These are phyloP conservation scores for Monosporascus sp. DNA, from an alignment of 2,329 filamentous ascomycete genomes.

Conservation along the genomic window DNA sequence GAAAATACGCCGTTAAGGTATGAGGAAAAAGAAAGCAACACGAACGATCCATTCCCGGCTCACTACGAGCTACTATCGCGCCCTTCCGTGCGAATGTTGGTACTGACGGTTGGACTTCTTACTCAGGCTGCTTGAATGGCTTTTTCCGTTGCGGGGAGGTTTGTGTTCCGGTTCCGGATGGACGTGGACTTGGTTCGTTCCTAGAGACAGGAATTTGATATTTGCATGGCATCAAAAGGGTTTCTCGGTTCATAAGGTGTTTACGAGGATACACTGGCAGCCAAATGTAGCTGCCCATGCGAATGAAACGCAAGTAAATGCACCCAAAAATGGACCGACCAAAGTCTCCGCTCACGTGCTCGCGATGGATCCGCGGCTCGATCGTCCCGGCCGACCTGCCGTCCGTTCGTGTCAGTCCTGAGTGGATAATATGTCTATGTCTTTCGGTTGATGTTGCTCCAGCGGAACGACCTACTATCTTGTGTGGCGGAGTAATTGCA, in stretches of 20 bases:
- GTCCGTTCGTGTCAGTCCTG: no score
- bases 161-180: slow-evolving; percentile 22
- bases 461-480: no score
- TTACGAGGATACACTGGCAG: slow-evolving; percentile 31
- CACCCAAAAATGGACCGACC: not conserved
- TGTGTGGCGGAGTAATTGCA: no score
- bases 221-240: slow-evolving; percentile 34
- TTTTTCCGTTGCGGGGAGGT: slow-evolving; percentile 9
- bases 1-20: slow-evolving; percentile 99
- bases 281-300: slow-evolving; percentile 25
- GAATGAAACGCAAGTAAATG: not conserved
- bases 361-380: not conserved
- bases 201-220: slow-evolving; percentile 29
- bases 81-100: not conserved
- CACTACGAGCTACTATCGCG: no score
- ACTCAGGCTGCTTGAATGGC: not conserved
- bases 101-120: not conserved
- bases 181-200: slow-evolving; percentile 24
- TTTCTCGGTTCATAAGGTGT: slow-evolving; percentile 34
- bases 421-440: not conserved
- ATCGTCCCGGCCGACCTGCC: not conserved
- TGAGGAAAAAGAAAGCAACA: slow-evolving; percentile 16
- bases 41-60: no score
- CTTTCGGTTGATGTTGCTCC: no score
- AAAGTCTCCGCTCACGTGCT: not conserved